Evolutionary conservation across 306 rosid species (phyloP).

Genomic region (Lupinus albus): DNA sequence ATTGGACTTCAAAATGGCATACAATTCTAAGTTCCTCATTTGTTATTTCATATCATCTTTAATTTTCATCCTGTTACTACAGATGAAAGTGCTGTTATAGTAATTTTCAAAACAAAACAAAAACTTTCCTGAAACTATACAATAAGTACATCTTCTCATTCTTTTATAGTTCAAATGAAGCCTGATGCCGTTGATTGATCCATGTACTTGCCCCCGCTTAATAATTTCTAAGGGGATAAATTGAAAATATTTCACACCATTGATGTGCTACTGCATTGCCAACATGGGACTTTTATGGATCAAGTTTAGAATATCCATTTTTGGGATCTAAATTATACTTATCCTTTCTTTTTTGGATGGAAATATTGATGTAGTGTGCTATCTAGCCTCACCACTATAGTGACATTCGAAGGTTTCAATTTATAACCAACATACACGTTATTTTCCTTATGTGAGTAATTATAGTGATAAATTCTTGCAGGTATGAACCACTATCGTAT

Average conservation of each 20-base stretch:
- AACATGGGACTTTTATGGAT: slow-evolving; percentile 1
- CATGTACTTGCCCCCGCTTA: neutral
- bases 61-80: neutral
- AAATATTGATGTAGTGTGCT: slow-evolving; percentile 13
- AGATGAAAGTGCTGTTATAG: slow-evolving; percentile 1
- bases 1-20: neutral
- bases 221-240: neutral
- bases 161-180: neutral
- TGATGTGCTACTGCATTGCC: neutral
- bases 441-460: slow-evolving; percentile 12
- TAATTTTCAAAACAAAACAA: neutral
- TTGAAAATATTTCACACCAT: neutral
- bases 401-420: neutral
- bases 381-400: slow-evolving; percentile 4
- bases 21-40: slow-evolving; percentile 1
- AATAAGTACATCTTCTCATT: neutral
- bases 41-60: slow-evolving; percentile 1
- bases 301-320: slow-evolving; percentile 1
- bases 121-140: slow-evolving; percentile 11
- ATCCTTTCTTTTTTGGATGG: neutral
- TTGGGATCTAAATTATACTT: neutral
- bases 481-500: slow-evolving; percentile 81
- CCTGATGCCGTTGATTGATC: neutral
- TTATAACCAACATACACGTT: slow-evolving; percentile 10
- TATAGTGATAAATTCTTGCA: slow-evolving; percentile 43